Evolutionary conservation across 768 basidiomycete genomes (phyloP).

Genomic region (Pleurotus eryngii): DNA sequence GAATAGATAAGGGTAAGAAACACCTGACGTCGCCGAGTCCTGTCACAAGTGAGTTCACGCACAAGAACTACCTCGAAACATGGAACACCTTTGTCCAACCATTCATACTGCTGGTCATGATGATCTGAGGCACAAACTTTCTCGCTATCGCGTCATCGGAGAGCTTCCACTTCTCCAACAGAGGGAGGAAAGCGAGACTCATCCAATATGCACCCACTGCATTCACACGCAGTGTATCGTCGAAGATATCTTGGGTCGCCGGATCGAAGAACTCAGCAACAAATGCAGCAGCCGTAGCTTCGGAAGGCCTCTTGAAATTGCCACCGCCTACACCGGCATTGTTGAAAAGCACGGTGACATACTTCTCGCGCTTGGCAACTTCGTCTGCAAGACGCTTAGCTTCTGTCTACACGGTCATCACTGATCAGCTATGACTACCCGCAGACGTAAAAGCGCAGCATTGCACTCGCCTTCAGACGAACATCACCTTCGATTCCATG

Average conservation of each 20-base stretch:
- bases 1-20: conserved; percentile 42
- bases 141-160: conserved; percentile 21
- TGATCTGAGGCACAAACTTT: conserved; percentile 42
- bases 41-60: conserved; percentile 6
- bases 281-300: conserved; percentile 32
- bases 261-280: conserved; percentile 36
- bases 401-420: conserved; percentile 30
- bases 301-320: conserved; percentile 21
- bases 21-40: conserved; percentile 40
- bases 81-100: conserved; percentile 44
- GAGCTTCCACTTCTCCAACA: conserved; percentile 45
- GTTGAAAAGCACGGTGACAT: conserved; percentile 46
- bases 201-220: conserved; percentile 51
- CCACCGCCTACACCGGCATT: conserved; percentile 40
- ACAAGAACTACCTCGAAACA: neutral
- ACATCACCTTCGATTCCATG: conserved; percentile 39
- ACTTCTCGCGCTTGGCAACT: conserved; percentile 32
- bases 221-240: conserved; percentile 33
- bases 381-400: conserved; percentile 38
- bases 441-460: neutral
- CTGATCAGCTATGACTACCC: neutral
- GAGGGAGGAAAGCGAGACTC: conserved; percentile 51
- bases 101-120: conserved; percentile 52
- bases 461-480: conserved; percentile 31
- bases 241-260: conserved; percentile 34